These are phyloP conservation scores for Cyberlindnera euphorbiiphila DNA, from an alignment of 805 yeast genomes.

Conservation along the genomic window DNA sequence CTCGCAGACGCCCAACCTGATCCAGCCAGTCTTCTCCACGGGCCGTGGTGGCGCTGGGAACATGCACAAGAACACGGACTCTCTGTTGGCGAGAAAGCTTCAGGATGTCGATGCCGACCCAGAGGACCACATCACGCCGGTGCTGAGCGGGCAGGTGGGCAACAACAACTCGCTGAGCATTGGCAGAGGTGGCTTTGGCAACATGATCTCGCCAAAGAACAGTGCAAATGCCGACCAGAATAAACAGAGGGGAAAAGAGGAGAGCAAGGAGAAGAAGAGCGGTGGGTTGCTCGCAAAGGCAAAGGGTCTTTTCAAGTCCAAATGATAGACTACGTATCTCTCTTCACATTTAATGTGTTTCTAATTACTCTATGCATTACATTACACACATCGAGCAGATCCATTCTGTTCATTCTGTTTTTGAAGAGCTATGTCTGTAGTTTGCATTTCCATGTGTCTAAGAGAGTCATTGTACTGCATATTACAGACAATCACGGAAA, in stretches of 20 bases:
- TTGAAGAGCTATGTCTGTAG: no score
- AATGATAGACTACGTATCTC: no score
- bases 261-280: conserved; percentile 25
- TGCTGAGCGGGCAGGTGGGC: conserved; percentile 33
- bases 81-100: conserved; percentile 53
- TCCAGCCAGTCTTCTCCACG: conserved; percentile 56
- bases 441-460: no score
- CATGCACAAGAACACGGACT: conserved; percentile 60
- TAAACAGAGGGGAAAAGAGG: conserved; percentile 20
- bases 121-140: conserved; percentile 39
- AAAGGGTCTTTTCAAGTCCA: conserved; percentile 36
- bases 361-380: no score
- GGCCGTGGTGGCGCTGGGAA: conserved; percentile 82
- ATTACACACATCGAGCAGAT: no score
- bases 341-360: no score
- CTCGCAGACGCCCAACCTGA: conserved; percentile 55
- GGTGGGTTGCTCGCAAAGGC: conserved; percentile 44
- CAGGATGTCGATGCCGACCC: conserved; percentile 58
- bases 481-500: no score
- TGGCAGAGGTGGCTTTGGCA: conserved; percentile 68
- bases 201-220: conserved; percentile 41
- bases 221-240: conserved; percentile 24
- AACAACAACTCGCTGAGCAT: conserved; percentile 32
- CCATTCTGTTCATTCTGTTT: no score
- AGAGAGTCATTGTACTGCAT: no score